Evolutionary conservation across 2,329 filamentous ascomycete genomes (phyloP), one percentile per base, ranked within the genome.

Genomic region (Didymella arachidicola): DNA sequence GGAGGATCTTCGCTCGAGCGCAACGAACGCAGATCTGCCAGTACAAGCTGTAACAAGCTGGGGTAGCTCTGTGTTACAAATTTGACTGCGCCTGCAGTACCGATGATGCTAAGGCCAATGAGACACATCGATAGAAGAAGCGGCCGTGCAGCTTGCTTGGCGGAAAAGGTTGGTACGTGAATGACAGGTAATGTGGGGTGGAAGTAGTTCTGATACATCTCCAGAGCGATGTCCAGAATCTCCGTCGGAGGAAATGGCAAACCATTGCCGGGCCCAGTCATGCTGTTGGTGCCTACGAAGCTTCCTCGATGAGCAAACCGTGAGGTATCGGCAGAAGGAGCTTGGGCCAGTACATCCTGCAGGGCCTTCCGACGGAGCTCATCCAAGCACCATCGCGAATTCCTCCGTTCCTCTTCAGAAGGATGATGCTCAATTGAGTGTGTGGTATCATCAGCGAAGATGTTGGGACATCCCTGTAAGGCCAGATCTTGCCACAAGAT

Each of bases 191-290:
- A 76, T 3, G 82, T 78, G 1, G 82, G 80, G 53, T 84, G 82
- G 57, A 84, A 84, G 34, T 81, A 81, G 46, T 82, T 81, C 59
- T 84, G 82, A 63, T 82, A 84, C 53, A 83, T 78, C 64, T 84
- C 82, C 19, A 85, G 67, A 8, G 82, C 81, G 67, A 84, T 84
- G 57, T 84, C 82, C 11, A 85, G 71, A 7, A 84, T 81, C 62
- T 84, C 82, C 4, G 81, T 80, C 2, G 82, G 82, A 34, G 83
- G 66, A 78, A 84, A 68, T 62, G 75, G 58, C 66, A 75, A 36
- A 65, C 71, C 64, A 44, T 73, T 65, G 41, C 72, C 69, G 34
- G 64, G 61, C 52, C 63, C 67, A 12, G 62, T 70, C 61, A 73
- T 72, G 4, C 69, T 72, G 42, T 64, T 74, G 16, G 70, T 74